A percentile compares a stretch with the other conserved stretches of the same genome.
Conservation (phyloP, 441 rosid species). For the Melastoma candidum region DNA sequence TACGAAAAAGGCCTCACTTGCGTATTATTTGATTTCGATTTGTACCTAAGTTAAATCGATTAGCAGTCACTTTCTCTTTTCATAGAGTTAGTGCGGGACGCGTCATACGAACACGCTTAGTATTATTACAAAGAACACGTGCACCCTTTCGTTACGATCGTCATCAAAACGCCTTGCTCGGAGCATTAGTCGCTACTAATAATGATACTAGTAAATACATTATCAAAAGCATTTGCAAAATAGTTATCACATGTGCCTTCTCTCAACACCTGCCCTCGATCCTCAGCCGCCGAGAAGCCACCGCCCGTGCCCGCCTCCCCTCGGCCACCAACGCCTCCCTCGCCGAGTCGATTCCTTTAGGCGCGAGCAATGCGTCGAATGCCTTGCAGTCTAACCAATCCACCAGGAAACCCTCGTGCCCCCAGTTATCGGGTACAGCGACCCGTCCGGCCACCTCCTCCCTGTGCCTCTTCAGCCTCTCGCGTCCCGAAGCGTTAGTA, state of each 20-base stretch:
- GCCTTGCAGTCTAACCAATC: slow-evolving; percentile 60
- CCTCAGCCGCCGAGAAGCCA: slow-evolving; percentile 23
- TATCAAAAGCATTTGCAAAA: background rate
- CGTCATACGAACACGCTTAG: too few relatives aligned
- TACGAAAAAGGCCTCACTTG: too few relatives aligned
- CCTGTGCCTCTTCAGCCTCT: slow-evolving; percentile 52
- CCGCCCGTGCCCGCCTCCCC: slow-evolving; percentile 18
- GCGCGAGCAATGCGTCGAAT: slow-evolving; percentile 47
- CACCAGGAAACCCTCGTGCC: slow-evolving; percentile 44
- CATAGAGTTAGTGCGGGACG: too few relatives aligned
- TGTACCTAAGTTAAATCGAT: too few relatives aligned
- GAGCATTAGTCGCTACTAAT: too few relatives aligned
- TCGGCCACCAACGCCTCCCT: slow-evolving; percentile 50
- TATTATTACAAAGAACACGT: too few relatives aligned
- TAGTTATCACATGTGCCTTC: too few relatives aligned
- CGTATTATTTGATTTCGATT: too few relatives aligned
- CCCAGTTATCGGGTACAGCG: slow-evolving; percentile 62
- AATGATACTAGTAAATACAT: too few relatives aligned
- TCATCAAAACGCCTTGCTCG: too few relatives aligned
- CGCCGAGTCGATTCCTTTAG: slow-evolving; percentile 45
- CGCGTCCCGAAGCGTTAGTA: slow-evolving; percentile 25
- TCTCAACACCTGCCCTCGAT: slow-evolving; percentile 33
- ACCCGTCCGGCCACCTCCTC: slow-evolving; percentile 55
- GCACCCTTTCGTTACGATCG: too few relatives aligned
- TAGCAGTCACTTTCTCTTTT: too few relatives aligned